phyloP scores from a whole-genome alignment of 1,284 basidiomycete genomes.

The Leccinum subrobustum region DNA sequence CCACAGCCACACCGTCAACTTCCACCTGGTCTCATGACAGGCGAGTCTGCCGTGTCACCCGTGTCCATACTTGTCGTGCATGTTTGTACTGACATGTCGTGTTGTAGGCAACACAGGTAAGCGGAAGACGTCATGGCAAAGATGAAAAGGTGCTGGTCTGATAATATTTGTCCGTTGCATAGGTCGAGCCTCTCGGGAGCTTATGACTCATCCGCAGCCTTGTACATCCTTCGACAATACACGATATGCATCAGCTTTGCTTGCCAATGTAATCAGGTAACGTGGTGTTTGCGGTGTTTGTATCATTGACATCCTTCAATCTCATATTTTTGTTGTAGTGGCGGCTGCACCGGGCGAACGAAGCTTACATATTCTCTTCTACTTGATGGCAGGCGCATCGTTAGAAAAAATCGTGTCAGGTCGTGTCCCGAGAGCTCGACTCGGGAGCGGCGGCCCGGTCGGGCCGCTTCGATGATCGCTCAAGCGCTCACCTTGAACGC shows the following conservation, averaged over 20 bases:
- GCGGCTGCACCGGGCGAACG: background rate
- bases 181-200: no score
- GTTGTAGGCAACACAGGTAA: background rate
- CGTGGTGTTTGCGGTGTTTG: background rate
- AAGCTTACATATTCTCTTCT: background rate
- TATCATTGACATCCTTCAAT: background rate
- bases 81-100: background rate
- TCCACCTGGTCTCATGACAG: background rate
- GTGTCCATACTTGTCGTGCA: background rate
- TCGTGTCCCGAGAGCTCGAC: no score
- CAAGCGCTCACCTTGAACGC: background rate
- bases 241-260: background rate
- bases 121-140: background rate
- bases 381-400: background rate
- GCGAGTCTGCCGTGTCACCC: background rate
- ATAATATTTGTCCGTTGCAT: no score
- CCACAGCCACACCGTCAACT: no score
- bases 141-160: background rate
- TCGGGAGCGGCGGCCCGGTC: background rate
- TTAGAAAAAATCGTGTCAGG: background rate
- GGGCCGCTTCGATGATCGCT: background rate
- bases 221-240: no score
- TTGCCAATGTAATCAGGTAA: background rate
- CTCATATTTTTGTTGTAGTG: background rate
- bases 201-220: no score